Conservation (phyloP, 192 early-diverging fungal genomes). For the Linnemannia elongata region DNA sequence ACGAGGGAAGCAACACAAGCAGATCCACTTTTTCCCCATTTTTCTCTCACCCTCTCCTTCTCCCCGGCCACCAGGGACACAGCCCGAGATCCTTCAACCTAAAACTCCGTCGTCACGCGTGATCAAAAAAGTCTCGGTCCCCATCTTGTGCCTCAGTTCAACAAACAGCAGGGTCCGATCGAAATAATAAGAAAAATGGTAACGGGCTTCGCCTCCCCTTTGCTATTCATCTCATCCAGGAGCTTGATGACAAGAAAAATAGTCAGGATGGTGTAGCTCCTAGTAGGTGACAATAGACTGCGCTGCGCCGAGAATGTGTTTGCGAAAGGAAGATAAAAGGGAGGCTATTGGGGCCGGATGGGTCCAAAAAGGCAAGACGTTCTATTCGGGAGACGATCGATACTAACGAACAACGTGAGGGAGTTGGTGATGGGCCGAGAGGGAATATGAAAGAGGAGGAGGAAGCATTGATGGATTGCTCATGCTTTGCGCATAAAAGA, state of each 20-base stretch:
- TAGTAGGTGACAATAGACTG: neutral
- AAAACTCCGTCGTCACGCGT: conserved; percentile 7
- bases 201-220: neutral
- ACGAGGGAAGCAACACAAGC: neutral
- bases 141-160: neutral
- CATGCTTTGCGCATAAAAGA: neutral
- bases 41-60: neutral
- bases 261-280: neutral
- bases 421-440: neutral
- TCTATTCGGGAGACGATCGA: neutral
- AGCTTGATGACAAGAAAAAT: neutral
- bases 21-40: conserved; percentile 1
- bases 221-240: neutral
- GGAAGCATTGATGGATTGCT: neutral
- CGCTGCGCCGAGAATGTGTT: neutral
- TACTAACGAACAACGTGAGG: neutral
- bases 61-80: neutral
- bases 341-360: neutral
- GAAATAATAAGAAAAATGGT: neutral
- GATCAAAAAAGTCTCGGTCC: neutral
- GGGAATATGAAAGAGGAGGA: neutral
- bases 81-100: neutral
- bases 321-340: neutral
- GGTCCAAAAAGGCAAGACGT: neutral
- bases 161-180: neutral